Conservation (phyloP, 768 basidiomycete species). For the Lentinula sp. region DNA sequence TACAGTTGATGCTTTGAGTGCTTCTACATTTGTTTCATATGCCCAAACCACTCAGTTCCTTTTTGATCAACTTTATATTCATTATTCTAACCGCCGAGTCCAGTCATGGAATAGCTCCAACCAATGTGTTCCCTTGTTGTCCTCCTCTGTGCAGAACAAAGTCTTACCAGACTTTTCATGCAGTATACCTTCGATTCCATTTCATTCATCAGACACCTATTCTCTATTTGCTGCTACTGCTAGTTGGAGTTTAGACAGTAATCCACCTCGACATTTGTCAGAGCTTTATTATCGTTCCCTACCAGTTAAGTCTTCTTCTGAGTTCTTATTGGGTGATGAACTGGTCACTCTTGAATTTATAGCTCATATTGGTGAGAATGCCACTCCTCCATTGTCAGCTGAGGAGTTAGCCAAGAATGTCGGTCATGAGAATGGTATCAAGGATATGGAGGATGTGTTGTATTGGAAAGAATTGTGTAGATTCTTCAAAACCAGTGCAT, state of each 20-base stretch:
- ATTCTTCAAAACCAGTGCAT: slow-evolving; percentile 5
- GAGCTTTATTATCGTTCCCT: not conserved
- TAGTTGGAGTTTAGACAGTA: not conserved
- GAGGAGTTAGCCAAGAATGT: not conserved
- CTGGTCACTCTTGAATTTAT: not conserved
- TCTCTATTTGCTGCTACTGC: not conserved
- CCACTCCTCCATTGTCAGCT: not conserved
- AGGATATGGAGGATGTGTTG: slow-evolving; percentile 2
- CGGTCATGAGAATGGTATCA: not conserved
- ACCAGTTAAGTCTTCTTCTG: not conserved
- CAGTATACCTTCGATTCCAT: not conserved
- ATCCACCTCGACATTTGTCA: not conserved
- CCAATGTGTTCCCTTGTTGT: no score
- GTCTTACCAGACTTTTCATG: no score
- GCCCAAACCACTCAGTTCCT: no score
- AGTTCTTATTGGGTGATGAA: not conserved
- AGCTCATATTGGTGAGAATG: not conserved
- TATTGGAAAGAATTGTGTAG: slow-evolving; percentile 12
- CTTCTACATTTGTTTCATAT: no score
- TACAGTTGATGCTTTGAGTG: no score
- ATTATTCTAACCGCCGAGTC: no score
- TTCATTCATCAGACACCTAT: not conserved
- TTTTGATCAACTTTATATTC: no score
- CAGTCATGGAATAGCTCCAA: no score
- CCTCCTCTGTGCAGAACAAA: no score